These are phyloP conservation scores for Phytophthora litchii DNA, from an alignment of 352 stramenopile species.

Conservation along the genomic window DNA sequence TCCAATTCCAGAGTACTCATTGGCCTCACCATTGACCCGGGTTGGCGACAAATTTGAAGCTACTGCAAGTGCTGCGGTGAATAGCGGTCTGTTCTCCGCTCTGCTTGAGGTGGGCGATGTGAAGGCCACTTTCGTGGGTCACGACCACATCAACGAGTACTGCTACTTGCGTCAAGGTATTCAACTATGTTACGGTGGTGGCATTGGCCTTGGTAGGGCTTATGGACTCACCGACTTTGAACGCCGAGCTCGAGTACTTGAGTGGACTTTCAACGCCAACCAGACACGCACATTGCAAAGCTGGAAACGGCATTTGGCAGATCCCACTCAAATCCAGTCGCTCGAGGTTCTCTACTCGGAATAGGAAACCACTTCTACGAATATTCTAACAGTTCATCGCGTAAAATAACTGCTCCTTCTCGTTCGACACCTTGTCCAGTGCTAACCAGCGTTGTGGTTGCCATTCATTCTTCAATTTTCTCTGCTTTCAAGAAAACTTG, in stretches of 20 bases:
- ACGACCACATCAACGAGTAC: slow-evolving; percentile 73
- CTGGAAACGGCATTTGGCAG: slow-evolving; percentile 49
- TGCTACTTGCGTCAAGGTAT: slow-evolving; percentile 51
- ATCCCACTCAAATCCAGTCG: slow-evolving; percentile 41
- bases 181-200: slow-evolving; percentile 65
- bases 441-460: not conserved
- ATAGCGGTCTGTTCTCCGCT: slow-evolving; percentile 45
- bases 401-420: slow-evolving; percentile 24
- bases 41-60: slow-evolving; percentile 40
- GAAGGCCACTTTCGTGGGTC: slow-evolving; percentile 61
- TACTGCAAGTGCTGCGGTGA: slow-evolving; percentile 33
- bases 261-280: slow-evolving; percentile 46
- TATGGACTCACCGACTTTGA: slow-evolving; percentile 38
- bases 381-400: slow-evolving; percentile 29
- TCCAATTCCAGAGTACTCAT: slow-evolving; percentile 53
- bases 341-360: slow-evolving; percentile 44
- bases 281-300: slow-evolving; percentile 45
- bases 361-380: slow-evolving; percentile 33
- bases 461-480: slow-evolving; percentile 17
- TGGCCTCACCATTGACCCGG: slow-evolving; percentile 24
- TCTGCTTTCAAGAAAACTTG: not conserved
- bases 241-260: slow-evolving; percentile 47
- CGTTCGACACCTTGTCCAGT: slow-evolving; percentile 10
- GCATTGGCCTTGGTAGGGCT: slow-evolving; percentile 45
- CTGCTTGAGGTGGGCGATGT: slow-evolving; percentile 55